A percentile compares a stretch with the other conserved stretches of the same genome.
phyloP scores from a whole-genome alignment of 805 yeast genomes.

The Starmerella sp. region DNA sequence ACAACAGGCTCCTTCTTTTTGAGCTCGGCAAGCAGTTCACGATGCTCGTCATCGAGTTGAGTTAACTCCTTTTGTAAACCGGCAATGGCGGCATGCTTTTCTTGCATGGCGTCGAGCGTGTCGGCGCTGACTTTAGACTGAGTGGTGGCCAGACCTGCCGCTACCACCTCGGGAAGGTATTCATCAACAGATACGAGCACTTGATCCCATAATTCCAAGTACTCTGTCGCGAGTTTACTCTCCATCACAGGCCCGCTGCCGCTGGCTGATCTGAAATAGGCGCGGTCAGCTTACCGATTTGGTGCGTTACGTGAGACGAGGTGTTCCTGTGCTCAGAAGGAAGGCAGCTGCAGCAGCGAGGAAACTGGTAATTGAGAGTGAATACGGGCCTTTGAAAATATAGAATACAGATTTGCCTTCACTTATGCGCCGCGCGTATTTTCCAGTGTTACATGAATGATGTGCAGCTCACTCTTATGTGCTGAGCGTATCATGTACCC shows the following conservation, averaged over 20 bases:
- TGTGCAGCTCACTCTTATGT: too few relatives aligned
- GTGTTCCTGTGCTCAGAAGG: too few relatives aligned
- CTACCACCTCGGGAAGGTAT: slow-evolving; percentile 8
- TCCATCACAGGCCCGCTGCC: not conserved
- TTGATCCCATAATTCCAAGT: slow-evolving; percentile 13
- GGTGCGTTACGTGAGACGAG: not conserved
- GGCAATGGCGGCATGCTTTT: slow-evolving; percentile 3
- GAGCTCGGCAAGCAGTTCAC: not conserved
- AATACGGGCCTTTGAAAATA: too few relatives aligned
- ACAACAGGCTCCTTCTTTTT: not conserved
- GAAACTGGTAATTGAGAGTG: too few relatives aligned
- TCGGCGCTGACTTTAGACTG: slow-evolving; percentile 13
- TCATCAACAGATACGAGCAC: slow-evolving; percentile 4
- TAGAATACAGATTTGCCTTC: too few relatives aligned
- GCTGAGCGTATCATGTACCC: not conserved
- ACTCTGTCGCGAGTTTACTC: slow-evolving; percentile 7
- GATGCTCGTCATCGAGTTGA: slow-evolving; percentile 11
- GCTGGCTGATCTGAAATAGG: not conserved
- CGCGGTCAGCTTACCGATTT: not conserved
- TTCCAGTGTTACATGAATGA: too few relatives aligned
- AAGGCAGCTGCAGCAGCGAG: too few relatives aligned
- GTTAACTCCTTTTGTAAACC: not conserved
- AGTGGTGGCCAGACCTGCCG: slow-evolving; percentile 6
- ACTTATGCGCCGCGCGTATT: too few relatives aligned
- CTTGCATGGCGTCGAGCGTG: slow-evolving; percentile 6